Conservation (phyloP, 192 early-diverging fungal genomes). For the Glomus cerebriforme region DNA sequence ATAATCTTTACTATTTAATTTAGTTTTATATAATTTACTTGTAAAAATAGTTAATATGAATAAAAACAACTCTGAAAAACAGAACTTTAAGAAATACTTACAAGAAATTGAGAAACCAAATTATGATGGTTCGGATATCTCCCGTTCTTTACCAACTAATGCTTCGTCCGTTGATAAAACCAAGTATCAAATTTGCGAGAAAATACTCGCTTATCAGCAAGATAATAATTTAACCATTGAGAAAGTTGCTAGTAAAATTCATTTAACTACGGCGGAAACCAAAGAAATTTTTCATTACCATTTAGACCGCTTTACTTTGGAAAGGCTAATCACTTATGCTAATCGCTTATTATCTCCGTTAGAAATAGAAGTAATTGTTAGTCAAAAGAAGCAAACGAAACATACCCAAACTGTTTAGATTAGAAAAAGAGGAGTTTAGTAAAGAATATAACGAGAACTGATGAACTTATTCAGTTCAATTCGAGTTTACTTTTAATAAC, state of each 20-base stretch:
- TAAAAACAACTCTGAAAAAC: no score
- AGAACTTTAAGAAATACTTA: not conserved
- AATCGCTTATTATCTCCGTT: not conserved
- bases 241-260: not conserved
- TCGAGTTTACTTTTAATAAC: not conserved
- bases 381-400: not conserved
- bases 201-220: not conserved
- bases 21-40: no score
- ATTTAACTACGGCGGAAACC: not conserved
- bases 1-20: no score
- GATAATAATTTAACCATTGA: not conserved
- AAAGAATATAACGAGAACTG: not conserved
- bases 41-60: no score
- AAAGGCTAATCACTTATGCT: not conserved
- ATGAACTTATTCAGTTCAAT: not conserved
- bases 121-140: not conserved
- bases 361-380: not conserved
- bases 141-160: not conserved
- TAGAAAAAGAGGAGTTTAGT: not conserved
- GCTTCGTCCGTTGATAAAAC: not conserved
- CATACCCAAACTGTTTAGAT: conserved; percentile 9
- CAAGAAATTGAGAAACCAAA: not conserved
- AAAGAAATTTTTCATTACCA: not conserved
- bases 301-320: not conserved
- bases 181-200: not conserved